phyloP scores from a whole-genome alignment of 148 eudicot genomes.

The Dianthus caryophyllus region DNA sequence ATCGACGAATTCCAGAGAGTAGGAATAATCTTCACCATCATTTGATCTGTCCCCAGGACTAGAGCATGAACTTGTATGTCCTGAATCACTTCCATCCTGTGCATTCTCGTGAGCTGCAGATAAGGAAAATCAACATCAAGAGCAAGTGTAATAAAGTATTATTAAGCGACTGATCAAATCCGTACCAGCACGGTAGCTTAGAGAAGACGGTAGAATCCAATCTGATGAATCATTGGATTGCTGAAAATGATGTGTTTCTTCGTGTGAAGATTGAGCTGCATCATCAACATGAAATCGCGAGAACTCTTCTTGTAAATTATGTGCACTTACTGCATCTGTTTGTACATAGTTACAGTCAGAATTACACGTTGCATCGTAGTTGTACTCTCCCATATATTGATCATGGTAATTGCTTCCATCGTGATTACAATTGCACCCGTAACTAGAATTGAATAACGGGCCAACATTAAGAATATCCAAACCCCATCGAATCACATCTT shows the following conservation, averaged over 20 bases:
- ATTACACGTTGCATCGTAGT: conserved; percentile 28
- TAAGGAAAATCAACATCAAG: conserved; percentile 20
- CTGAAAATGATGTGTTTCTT: conserved; percentile 40
- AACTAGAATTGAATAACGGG: conserved; percentile 44
- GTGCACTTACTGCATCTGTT: conserved; percentile 48
- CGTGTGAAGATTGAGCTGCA: conserved; percentile 45
- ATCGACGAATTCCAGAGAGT: conserved; percentile 59
- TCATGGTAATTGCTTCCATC: conserved; percentile 47
- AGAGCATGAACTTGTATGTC: conserved; percentile 64
- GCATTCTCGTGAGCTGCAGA: conserved; percentile 46
- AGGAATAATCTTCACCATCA: conserved; percentile 57
- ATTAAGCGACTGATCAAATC: conserved; percentile 8
- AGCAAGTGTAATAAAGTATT: conserved; percentile 8
- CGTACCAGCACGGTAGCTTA: conserved; percentile 49
- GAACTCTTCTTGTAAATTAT: conserved; percentile 62
- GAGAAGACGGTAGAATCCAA: conserved; percentile 44
- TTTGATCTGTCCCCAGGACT: conserved; percentile 67
- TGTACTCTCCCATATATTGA: conserved; percentile 41
- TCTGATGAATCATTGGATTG: conserved; percentile 37
- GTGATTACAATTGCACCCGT: conserved; percentile 51
- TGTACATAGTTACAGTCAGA: conserved; percentile 37
- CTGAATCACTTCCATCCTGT: conserved; percentile 39
- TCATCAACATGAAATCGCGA: conserved; percentile 52
- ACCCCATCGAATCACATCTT: conserved; percentile 68
- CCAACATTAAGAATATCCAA: conserved; percentile 55